phyloP scores from a whole-genome alignment of 306 rosid species.

The Cyclanthera cordifolia region DNA sequence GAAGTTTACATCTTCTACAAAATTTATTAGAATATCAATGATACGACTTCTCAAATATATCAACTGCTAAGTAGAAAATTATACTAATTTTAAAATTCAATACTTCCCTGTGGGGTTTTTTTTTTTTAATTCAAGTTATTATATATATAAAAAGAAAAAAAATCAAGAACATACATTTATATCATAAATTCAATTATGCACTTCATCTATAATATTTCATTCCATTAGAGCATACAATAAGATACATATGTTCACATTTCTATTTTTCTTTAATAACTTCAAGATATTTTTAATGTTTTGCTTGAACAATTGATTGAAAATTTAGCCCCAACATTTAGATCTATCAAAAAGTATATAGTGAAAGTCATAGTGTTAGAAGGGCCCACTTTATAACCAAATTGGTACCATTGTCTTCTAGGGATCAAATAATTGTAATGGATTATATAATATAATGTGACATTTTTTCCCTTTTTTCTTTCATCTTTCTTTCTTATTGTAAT shows the following conservation, averaged over 20 bases:
- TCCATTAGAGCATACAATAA: background rate
- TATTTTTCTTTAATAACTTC: background rate
- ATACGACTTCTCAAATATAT: no score
- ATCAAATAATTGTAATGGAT: slow-evolving; percentile 2
- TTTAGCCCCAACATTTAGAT: background rate
- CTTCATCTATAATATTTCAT: no score
- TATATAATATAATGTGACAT: background rate
- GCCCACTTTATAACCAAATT: background rate
- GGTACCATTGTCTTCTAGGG: background rate
- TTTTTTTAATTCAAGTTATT: no score
- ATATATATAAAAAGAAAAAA: no score
- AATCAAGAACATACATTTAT: no score
- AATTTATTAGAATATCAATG: no score
- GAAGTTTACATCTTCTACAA: no score
- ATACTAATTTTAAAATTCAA: no score
- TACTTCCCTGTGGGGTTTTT: no score
- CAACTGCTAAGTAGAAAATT: no score
- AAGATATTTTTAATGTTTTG: background rate
- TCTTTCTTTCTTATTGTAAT: background rate
- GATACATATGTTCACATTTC: background rate
- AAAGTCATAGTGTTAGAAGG: background rate
- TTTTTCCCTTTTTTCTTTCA: background rate
- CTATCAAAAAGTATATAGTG: background rate
- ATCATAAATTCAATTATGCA: no score
- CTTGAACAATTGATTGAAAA: background rate